phyloP scores from a whole-genome alignment of 129 eudicot species.

The Sambucus nigra region DNA sequence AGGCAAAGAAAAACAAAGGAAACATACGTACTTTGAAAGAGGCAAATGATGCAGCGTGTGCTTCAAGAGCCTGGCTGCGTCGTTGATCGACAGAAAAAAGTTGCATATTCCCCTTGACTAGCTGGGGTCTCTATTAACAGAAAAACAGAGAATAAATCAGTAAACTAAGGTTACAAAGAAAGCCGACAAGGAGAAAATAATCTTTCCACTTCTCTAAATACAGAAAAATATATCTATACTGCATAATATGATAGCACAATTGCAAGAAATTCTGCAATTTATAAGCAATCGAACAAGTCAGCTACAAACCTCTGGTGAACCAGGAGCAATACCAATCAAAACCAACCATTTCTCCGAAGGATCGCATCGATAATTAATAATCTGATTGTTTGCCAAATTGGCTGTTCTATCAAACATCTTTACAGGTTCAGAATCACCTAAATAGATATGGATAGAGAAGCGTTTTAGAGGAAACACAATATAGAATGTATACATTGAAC shows the following conservation, averaged over 20 bases:
- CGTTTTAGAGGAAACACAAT: neutral
- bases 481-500: neutral
- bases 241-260: neutral
- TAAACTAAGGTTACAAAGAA: neutral
- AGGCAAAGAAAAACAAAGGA: neutral
- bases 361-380: constrained; percentile 77
- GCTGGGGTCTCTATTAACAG: constrained; percentile 64
- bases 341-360: constrained; percentile 96
- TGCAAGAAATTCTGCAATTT: neutral
- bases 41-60: constrained; percentile 95
- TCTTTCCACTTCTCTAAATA: neutral
- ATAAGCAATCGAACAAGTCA: neutral
- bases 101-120: constrained; percentile 95
- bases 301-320: constrained; percentile 72
- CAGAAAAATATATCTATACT: neutral
- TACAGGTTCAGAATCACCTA: constrained; percentile 91
- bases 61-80: constrained; percentile 95
- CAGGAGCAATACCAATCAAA: constrained; percentile 94
- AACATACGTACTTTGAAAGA: constrained; percentile 43
- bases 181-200: neutral
- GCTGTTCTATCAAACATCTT: constrained; percentile 97
- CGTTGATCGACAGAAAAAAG: constrained; percentile 88
- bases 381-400: constrained; percentile 81
- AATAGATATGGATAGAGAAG: neutral
- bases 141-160: neutral